phyloP scores from a whole-genome alignment of 805 yeast genomes.

The Kluyveromyces siamensis region DNA sequence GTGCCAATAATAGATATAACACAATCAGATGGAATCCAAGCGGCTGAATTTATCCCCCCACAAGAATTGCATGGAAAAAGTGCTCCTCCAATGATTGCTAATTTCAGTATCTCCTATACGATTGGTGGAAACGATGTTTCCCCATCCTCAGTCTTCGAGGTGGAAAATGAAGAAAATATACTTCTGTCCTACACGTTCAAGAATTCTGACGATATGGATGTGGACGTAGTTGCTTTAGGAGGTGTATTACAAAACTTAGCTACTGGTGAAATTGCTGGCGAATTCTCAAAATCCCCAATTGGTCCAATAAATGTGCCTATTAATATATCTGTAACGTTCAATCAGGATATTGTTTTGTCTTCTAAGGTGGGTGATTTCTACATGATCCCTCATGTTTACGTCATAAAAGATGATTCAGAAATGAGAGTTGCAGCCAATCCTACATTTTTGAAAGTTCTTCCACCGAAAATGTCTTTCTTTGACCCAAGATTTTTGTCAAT shows the following conservation, averaged over 20 bases:
- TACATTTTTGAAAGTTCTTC: conserved; percentile 49
- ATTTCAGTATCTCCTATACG: conserved; percentile 40
- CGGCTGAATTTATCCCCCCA: background rate
- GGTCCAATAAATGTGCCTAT: conserved; percentile 50
- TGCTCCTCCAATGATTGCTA: conserved; percentile 10
- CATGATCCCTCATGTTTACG: conserved; percentile 51
- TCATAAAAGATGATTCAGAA: conserved; percentile 40
- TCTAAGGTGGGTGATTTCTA: conserved; percentile 49
- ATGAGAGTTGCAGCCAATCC: conserved; percentile 49
- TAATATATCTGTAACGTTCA: conserved; percentile 41
- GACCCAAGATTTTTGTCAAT: conserved; percentile 65
- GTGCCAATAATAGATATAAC: background rate
- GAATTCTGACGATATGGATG: conserved; percentile 44
- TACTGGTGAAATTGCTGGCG: conserved; percentile 43
- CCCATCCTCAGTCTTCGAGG: conserved; percentile 33
- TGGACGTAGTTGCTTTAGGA: conserved; percentile 57
- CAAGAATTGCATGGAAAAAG: background rate
- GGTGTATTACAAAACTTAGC: conserved; percentile 53
- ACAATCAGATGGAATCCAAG: background rate
- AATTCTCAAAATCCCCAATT: conserved; percentile 54
- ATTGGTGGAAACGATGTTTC: conserved; percentile 38
- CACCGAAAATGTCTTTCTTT: conserved; percentile 58
- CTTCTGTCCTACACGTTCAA: conserved; percentile 42
- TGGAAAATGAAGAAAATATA: conserved; percentile 44
- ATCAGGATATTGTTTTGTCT: conserved; percentile 52